Percentiles rank a stretch among this genome's conserved stretches.
Evolutionary conservation across 768 basidiomycete species (phyloP).

Genomic region (Lactifluus pinguis): DNA sequence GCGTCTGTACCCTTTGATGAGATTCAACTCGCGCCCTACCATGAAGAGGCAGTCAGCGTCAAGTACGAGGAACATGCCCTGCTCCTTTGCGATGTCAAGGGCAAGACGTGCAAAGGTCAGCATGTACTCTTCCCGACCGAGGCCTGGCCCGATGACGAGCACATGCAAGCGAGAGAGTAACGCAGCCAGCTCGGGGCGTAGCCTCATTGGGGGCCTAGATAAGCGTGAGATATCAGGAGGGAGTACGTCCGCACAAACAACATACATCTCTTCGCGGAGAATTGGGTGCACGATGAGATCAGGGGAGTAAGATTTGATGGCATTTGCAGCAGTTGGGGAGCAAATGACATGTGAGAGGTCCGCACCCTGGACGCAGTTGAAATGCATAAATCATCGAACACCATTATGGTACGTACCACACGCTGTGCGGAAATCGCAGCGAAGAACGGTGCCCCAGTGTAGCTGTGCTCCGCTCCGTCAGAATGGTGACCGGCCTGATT

Average conservation of each 20-base stretch:
- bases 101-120: conserved; percentile 72
- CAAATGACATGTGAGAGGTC: conserved; percentile 98
- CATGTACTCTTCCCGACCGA: conserved; percentile 90
- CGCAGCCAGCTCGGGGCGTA: conserved; percentile 47
- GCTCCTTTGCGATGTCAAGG: conserved; percentile 56
- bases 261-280: conserved; percentile 58
- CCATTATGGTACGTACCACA: conserved; percentile 41
- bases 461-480: conserved; percentile 38
- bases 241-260: conserved; percentile 1
- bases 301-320: conserved; percentile 96
- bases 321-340: conserved; percentile 80
- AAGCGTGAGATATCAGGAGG: background rate
- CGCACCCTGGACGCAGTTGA: conserved; percentile 49
- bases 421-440: conserved; percentile 85
- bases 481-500: background rate
- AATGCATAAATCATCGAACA: background rate
- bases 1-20: conserved; percentile 78
- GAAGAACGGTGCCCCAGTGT: conserved; percentile 96
- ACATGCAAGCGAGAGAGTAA: conserved; percentile 84
- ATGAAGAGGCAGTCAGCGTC: conserved; percentile 91
- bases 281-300: conserved; percentile 97
- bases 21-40: conserved; percentile 60
- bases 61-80: conserved; percentile 81
- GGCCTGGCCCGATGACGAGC: conserved; percentile 87
- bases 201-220: conserved; percentile 38